phyloP scores from a whole-genome alignment of 2,329 filamentous ascomycete genomes.

The Hymenoscyphus linearis region DNA sequence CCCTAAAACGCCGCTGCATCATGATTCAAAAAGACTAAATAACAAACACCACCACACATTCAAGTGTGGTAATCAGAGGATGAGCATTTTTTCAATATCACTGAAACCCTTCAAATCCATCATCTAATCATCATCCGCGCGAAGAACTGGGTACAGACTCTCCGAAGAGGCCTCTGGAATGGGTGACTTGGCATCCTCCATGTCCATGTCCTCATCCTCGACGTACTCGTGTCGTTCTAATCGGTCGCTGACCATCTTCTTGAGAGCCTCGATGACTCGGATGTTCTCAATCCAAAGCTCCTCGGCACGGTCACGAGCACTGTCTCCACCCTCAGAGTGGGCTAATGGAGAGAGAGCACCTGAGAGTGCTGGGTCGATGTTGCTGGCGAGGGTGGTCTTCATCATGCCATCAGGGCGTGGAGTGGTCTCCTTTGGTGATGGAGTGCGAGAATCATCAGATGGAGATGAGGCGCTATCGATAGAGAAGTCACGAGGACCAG shows the following conservation, averaged over 20 bases:
- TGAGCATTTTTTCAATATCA: constrained; percentile 1
- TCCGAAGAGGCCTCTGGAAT: constrained; percentile 7
- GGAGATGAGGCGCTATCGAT: constrained; percentile 25
- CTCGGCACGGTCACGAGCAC: constrained; percentile 53
- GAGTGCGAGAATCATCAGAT: constrained; percentile 22
- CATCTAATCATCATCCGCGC: constrained; percentile 12
- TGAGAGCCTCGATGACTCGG: constrained; percentile 57
- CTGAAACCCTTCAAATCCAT: not conserved
- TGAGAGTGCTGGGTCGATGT: constrained; percentile 32
- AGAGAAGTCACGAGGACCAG: constrained; percentile 36
- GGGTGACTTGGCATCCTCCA: constrained; percentile 12
- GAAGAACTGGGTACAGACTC: constrained; percentile 14
- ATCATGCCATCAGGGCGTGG: constrained; percentile 36
- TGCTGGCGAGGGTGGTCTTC: constrained; percentile 32
- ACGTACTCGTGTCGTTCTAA: constrained; percentile 53
- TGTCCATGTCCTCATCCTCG: constrained; percentile 22
- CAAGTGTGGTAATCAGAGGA: not conserved
- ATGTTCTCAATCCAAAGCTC: constrained; percentile 63
- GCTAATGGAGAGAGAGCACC: constrained; percentile 49
- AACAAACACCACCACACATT: too few species aligned
- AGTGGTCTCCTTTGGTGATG: constrained; percentile 26
- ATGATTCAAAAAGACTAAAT: not conserved
- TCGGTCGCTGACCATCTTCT: constrained; percentile 51
- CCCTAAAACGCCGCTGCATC: constrained; percentile 1
- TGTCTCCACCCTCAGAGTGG: constrained; percentile 47